These are phyloP conservation scores for Colletotrichum cordylinicola DNA, from an alignment of 2,329 filamentous ascomycete species.

Conservation along the genomic window DNA sequence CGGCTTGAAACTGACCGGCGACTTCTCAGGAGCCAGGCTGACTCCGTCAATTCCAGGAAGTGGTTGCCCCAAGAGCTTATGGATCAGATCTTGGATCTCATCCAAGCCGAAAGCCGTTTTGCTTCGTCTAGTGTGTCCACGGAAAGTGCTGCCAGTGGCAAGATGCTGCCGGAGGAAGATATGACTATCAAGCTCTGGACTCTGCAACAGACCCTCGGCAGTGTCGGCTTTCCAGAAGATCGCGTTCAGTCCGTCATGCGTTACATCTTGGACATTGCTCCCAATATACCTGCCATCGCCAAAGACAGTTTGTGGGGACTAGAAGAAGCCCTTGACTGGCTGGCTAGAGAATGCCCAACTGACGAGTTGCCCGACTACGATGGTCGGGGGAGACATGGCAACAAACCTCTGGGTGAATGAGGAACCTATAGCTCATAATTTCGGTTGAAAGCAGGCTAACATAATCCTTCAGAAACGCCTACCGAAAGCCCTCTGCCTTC, in stretches of 20 bases:
- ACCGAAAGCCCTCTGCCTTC: constrained; percentile 56
- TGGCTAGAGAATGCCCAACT: constrained; percentile 76
- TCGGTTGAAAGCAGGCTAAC: neutral
- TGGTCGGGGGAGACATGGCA: constrained; percentile 41
- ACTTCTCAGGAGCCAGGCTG: constrained; percentile 79
- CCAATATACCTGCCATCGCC: constrained; percentile 59
- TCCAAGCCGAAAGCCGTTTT: constrained; percentile 69
- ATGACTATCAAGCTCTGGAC: constrained; percentile 84
- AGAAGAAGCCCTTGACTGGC: constrained; percentile 87
- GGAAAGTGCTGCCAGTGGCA: constrained; percentile 47
- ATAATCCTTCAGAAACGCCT: constrained; percentile 45
- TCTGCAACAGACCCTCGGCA: constrained; percentile 73
- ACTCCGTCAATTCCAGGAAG: constrained; percentile 72
- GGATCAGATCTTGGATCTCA: constrained; percentile 77
- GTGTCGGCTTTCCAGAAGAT: constrained; percentile 70
- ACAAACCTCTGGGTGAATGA: constrained; percentile 41
- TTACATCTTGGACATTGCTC: constrained; percentile 70
- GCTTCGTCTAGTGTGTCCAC: constrained; percentile 54
- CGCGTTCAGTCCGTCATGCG: constrained; percentile 69
- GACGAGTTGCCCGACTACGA: constrained; percentile 78
- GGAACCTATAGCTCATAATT: neutral
- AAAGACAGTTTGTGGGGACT: constrained; percentile 83
- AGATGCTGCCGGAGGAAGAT: constrained; percentile 76
- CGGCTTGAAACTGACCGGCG: constrained; percentile 87
- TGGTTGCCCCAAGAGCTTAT: constrained; percentile 85